phyloP scores from a whole-genome alignment of 2,329 filamentous ascomycete genomes.

The Nemania sp. region DNA sequence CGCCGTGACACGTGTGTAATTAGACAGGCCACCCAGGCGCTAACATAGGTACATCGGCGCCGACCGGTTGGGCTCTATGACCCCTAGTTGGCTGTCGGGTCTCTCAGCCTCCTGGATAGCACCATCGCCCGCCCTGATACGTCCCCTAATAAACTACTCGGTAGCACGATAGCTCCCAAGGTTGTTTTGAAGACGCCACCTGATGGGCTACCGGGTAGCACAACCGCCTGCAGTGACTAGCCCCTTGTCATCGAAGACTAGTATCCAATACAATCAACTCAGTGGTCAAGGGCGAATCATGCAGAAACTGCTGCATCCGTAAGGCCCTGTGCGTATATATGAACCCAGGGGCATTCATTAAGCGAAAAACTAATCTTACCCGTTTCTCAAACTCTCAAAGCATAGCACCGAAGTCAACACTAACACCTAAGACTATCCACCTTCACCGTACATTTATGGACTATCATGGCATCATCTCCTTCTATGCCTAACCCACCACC shows the following conservation, averaged over 20 bases:
- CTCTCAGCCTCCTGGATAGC: background rate
- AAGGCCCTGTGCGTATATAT: background rate
- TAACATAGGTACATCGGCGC: background rate
- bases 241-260: background rate
- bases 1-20: background rate
- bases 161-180: background rate
- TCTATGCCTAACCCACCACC: background rate
- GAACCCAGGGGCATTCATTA: background rate
- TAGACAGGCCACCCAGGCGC: conserved; percentile 1
- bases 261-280: background rate
- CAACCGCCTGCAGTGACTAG: background rate
- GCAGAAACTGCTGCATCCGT: background rate
- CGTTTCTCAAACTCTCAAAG: background rate
- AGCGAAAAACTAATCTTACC: background rate
- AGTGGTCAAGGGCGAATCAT: background rate
- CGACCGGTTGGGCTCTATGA: background rate
- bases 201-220: background rate
- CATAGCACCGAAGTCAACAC: background rate
- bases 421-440: background rate
- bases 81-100: background rate
- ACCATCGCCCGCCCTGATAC: background rate
- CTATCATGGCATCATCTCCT: background rate
- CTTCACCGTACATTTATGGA: background rate
- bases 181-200: background rate
- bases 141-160: background rate